Conservation (phyloP, 2,329 filamentous ascomycete species). For the Ophiostoma tasmaniense region DNA sequence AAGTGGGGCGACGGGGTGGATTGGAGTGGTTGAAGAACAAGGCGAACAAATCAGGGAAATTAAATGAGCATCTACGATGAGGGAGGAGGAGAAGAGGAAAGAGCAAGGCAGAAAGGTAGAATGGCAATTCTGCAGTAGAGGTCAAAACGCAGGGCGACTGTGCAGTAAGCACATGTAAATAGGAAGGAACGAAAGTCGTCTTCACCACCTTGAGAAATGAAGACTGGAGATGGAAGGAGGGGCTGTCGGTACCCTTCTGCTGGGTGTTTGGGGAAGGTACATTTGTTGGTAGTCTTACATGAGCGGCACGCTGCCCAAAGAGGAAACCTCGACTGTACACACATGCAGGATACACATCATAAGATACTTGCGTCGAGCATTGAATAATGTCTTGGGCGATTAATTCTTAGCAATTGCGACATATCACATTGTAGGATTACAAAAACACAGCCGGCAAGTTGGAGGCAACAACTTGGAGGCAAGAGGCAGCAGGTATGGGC, state of each 20-base stretch:
- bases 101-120: neutral
- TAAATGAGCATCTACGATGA: neutral
- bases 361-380: neutral
- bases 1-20: neutral
- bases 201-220: neutral
- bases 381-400: neutral
- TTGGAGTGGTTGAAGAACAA: neutral
- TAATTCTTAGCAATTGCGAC: neutral
- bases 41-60: neutral
- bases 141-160: neutral
- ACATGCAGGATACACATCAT: neutral
- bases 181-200: neutral
- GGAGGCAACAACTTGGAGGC: too few relatives aligned
- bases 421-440: neutral
- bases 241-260: neutral
- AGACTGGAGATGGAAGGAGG: neutral
- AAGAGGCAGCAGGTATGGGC: too few relatives aligned
- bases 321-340: neutral
- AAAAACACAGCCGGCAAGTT: neutral
- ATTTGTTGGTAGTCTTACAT: neutral
- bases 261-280: neutral
- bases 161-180: neutral
- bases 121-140: neutral
- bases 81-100: neutral
- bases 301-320: constrained; percentile 1